Conservation (phyloP, 345 rosid species). For the Brassica juncea region DNA sequence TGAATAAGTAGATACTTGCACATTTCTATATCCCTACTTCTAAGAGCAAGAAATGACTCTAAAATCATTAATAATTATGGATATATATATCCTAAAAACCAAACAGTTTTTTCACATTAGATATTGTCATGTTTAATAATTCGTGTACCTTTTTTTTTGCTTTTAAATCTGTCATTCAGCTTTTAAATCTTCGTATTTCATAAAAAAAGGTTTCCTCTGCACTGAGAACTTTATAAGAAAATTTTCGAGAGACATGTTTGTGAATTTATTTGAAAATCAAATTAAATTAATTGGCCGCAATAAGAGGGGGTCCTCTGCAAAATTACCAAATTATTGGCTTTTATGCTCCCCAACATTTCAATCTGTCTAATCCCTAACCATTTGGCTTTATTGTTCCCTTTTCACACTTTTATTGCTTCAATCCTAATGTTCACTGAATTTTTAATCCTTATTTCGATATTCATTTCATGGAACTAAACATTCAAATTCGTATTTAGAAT, state of each 20-base stretch:
- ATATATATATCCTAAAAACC: background rate
- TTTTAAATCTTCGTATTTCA: constrained; percentile 28
- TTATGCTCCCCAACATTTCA: constrained; percentile 46
- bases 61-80: background rate
- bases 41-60: background rate
- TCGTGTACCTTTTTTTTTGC: background rate
- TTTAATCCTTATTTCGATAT: constrained; percentile 8
- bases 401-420: constrained; percentile 41
- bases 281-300: constrained; percentile 36
- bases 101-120: background rate
- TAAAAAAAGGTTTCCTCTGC: constrained; percentile 3
- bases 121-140: background rate
- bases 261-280: constrained; percentile 20
- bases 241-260: constrained; percentile 21
- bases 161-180: constrained; percentile 14
- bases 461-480: background rate
- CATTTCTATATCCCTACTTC: background rate
- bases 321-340: constrained; percentile 48
- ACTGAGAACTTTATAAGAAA: constrained; percentile 1
- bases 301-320: constrained; percentile 42
- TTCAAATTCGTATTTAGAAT: background rate
- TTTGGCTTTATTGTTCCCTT: constrained; percentile 43
- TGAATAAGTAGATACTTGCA: background rate
- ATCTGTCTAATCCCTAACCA: constrained; percentile 49
- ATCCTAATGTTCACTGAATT: constrained; percentile 40